Conservation (phyloP, 306 rosid species). For the Mimosa pudica region DNA sequence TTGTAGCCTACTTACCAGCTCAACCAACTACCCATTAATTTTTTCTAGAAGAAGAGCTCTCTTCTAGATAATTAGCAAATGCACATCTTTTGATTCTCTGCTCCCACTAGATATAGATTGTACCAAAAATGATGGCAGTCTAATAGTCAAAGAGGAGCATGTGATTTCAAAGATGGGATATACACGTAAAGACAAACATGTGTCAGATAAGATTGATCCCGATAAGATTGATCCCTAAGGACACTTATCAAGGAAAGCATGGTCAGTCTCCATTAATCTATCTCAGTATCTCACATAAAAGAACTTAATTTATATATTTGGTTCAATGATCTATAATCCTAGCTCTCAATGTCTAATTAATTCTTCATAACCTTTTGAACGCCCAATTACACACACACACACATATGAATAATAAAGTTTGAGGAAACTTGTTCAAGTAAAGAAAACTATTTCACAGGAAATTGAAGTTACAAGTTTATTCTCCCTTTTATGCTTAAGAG, state of each 20-base stretch:
- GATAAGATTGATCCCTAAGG: conserved; percentile 37
- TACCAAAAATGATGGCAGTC: conserved; percentile 39
- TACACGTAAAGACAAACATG: conserved; percentile 35
- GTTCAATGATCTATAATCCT: background rate
- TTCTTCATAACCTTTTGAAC: background rate
- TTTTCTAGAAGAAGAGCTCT: background rate
- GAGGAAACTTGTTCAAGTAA: background rate
- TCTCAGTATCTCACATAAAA: conserved; percentile 20
- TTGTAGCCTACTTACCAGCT: too few species aligned
- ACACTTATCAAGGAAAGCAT: conserved; percentile 12
- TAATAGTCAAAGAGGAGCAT: conserved; percentile 48
- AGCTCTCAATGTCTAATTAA: background rate
- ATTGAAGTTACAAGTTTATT: background rate
- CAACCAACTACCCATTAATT: too few species aligned
- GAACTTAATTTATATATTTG: background rate
- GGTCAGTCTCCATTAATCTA: conserved; percentile 28
- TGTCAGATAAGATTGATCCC: conserved; percentile 41
- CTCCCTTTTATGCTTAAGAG: too few species aligned
- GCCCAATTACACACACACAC: background rate
- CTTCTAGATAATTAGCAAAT: conserved; percentile 11
- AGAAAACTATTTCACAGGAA: background rate
- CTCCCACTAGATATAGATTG: conserved; percentile 19
- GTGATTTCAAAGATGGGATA: conserved; percentile 42
- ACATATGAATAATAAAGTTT: background rate
- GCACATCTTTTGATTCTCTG: conserved; percentile 10